Evolutionary conservation across 768 basidiomycete genomes (phyloP), one percentile per base, ranked within the genome.

Genomic region (Hygrocybe punicea): DNA sequence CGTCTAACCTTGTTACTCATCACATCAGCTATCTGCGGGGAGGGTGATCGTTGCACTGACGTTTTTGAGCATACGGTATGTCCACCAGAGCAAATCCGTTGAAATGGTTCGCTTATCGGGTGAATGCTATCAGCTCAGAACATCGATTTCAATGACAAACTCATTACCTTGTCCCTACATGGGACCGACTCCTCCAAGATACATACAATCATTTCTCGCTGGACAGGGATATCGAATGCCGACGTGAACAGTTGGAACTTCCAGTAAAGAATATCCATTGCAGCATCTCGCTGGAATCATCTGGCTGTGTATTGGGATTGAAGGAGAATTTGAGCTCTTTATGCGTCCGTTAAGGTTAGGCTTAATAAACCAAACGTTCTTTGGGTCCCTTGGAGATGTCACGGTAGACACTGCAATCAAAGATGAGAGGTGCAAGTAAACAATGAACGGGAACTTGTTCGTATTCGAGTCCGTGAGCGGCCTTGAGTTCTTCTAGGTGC

Each of bases 221-320:
- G 21, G 21, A 13, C 44, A n/a, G 19, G 9, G 10, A 7, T 16
- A 23, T 19, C 9, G 29, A 10, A 33, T 8, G 16, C 37, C 21
- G 19, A 8, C 17, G 14, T 16, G 44, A 10, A 42, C 16, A 37
- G 6, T 23, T 5, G 33, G 16, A n/a, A 63, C 81, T 55, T 59
- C 86, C 86, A 13, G 84, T 81, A 61, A 93, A 94, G 76, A 93
- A 91, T 51, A 93, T 84, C 93, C 91, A 95, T 65, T 91, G 91
- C 21, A 91, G 65, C 73, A 83, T 78, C 71, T 88, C 85, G 64
- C 83, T 87, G 63, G 86, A 84, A 34, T 84, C 77, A 45, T 88
- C 77, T 4, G 83, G 78, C 3, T 82, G 72, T 16, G 65, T 75
- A 17, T 62, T 70, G 3, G 76, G 71, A 61, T 86, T 78, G 71